phyloP scores from a whole-genome alignment of 352 stramenopile species.

The Phytopythium helicoides region DNA sequence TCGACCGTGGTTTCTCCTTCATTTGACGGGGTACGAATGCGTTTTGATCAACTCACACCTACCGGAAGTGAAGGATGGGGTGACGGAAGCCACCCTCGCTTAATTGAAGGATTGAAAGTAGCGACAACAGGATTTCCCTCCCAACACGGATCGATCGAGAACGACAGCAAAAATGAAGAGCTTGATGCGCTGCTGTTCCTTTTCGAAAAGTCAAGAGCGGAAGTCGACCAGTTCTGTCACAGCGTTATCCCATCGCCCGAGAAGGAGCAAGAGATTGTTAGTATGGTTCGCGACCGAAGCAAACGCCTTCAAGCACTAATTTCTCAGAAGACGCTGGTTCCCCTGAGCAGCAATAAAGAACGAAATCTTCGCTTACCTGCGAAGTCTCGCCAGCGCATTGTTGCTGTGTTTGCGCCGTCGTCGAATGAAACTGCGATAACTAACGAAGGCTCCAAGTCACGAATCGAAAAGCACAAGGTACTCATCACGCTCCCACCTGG shows the following conservation, averaged over 20 bases:
- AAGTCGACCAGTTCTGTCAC: constrained; percentile 77
- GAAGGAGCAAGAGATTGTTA: constrained; percentile 79
- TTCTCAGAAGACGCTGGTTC: constrained; percentile 65
- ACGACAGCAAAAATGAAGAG: constrained; percentile 31
- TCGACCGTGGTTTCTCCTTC: not conserved
- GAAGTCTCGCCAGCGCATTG: constrained; percentile 74
- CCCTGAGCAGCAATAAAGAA: constrained; percentile 65
- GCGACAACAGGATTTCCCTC: not conserved
- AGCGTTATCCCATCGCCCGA: constrained; percentile 51
- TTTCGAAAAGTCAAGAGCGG: constrained; percentile 57
- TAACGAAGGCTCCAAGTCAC: constrained; percentile 55
- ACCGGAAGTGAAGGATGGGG: not conserved
- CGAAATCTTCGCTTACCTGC: constrained; percentile 74
- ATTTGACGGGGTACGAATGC: not conserved
- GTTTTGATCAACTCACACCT: not conserved
- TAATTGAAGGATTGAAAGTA: not conserved
- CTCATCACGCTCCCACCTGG: constrained; percentile 84
- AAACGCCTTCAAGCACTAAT: constrained; percentile 68
- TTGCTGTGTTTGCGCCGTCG: constrained; percentile 72
- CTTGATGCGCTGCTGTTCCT: constrained; percentile 59
- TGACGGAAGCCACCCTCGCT: not conserved
- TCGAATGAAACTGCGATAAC: constrained; percentile 25
- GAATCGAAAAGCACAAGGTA: constrained; percentile 87
- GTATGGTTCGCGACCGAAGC: constrained; percentile 68
- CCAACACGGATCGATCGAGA: not conserved